Evolutionary conservation across 2,329 filamentous ascomycete species (phyloP), one percentile per base, ranked within the genome.

Genomic region (Nigrospora osmanthi): DNA sequence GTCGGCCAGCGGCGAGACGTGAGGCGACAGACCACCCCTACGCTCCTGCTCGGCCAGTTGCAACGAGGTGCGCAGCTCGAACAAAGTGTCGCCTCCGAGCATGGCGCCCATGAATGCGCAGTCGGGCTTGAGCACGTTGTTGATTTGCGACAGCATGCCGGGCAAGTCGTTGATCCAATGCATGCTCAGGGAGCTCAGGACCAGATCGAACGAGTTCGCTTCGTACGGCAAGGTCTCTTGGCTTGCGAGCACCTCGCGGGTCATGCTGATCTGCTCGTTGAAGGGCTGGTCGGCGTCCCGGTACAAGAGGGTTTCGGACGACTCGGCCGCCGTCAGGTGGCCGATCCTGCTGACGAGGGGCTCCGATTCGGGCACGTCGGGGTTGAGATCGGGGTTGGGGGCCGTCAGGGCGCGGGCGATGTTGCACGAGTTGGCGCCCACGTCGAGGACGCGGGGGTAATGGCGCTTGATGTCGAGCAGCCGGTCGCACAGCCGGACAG

Each of bases 111-210:
- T 83, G 60, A 98, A 95, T 1, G 94, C 89, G 46, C 79, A 77
- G 63, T 98, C 93, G 0, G 91, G 89, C 65, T 94, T 95, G 23
- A 98, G 76, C 32, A 94, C 72, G 52, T 79, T 77, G 70, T 95
- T 95, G 60, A 96, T 85, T 60, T 95, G 88, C 2, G 82, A 74
- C 2, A 98, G 75, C 11, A 94, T 72, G 1, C 85, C 87, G 0
- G 93, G 93, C 6, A 98, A 78, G 63, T 98, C 89, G 63, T 98
- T 98, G 72, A 96, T 86, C 93, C 93, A 98, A 67, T 98, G 93
- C 61, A 98, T 73, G 47, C 86, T 90, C 47, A 95, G 70, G 45
- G 86, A 95, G 60, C 88, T 95, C 50, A 98, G 71, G 11, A 96
- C 87, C 6, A 95, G 81, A 62, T 97, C 90, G 63, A 96, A 97